A percentile compares a stretch with the other conserved stretches of the same genome.
These are phyloP conservation scores for Ustilago loliicola DNA, from an alignment of 1,284 basidiomycete species.

Conservation along the genomic window DNA sequence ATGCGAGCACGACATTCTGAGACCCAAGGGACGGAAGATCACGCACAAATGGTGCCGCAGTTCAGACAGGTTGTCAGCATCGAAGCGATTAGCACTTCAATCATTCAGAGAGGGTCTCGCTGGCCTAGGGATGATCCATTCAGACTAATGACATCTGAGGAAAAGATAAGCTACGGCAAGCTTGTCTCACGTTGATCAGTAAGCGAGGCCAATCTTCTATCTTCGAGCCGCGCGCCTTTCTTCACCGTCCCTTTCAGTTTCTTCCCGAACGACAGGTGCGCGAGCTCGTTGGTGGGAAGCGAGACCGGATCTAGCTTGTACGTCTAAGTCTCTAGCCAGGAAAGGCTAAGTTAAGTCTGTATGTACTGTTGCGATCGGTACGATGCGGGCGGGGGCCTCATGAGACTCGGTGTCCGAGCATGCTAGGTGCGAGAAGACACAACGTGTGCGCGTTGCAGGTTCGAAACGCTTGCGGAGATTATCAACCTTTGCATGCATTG, in stretches of 20 bases:
- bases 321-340: not conserved
- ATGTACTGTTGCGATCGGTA: not conserved
- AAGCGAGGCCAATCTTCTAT: not conserved
- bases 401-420: not conserved
- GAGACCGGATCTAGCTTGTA: not conserved
- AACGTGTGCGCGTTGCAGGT: constrained; percentile 6
- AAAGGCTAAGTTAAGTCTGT: not conserved
- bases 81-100: not conserved
- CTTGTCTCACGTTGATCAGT: constrained; percentile 2
- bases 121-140: no score
- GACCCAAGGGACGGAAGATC: not conserved
- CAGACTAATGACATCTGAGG: no score
- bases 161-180: not conserved
- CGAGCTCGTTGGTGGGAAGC: not conserved
- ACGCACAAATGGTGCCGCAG: not conserved
- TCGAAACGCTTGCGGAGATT: constrained; percentile 8
- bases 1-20: constrained; percentile 17
- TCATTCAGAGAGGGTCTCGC: no score
- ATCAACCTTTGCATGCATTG: not conserved
- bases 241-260: not conserved
- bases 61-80: not conserved
- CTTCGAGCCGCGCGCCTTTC: not conserved
- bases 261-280: not conserved
- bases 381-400: not conserved
- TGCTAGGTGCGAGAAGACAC: not conserved